Base-by-base conservation (phyloP, 139 green algal genomes). In the Tetradesmus lagerheimii region DNA sequence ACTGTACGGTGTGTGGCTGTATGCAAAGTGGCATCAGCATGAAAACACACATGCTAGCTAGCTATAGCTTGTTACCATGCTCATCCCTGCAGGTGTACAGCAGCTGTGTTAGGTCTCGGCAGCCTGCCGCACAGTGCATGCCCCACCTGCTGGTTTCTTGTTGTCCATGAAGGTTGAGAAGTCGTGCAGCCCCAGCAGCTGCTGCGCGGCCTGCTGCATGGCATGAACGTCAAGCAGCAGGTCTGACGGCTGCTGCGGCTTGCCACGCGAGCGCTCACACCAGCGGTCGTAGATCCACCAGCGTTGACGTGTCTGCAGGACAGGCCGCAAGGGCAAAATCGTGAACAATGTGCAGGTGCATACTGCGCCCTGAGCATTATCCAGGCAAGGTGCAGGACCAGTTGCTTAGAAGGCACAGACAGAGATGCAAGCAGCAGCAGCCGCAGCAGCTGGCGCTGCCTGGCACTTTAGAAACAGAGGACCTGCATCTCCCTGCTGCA, bases 241-340 rank as follows among this genome's bases (percentile, higher is more conserved):
- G 75, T 94, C 86, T 11, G 39, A 41, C 35, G 87, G 83, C 9
- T 66, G 39, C 45, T 87, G 64, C 23, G 92, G 92, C 89, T 93
- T 93, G 76, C 92, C 92, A 37, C 85, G 38, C 34, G 37, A 75
- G 15, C n/a, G 83, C 83, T 93, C 89, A 66, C 89, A 93, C 86
- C 90, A 93, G 11, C 92, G 67, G 77, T 93, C 89, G 83, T 93
- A 93, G 75, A 93, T 41, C 91, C 91, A 93, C 92, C 92, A 93
- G 27, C 86, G 80, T 41, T 93, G 86, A 34, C 76, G 85, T 1
- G 89, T n/a, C 92, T 93, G 88, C n/a, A 62, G 62, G 4, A 25
- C 14, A 41, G 37, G 64, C 16, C 15, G 8, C 0, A 18, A 66
- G 39, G 9, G 67, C 57, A 66, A 25, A 57, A 11, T 37, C 37